A percentile compares a stretch with the other conserved stretches of the same genome.
These are phyloP conservation scores for Asterella californica DNA, from an alignment of 225 moss, liverwort and hornwort species.

Conservation along the genomic window DNA sequence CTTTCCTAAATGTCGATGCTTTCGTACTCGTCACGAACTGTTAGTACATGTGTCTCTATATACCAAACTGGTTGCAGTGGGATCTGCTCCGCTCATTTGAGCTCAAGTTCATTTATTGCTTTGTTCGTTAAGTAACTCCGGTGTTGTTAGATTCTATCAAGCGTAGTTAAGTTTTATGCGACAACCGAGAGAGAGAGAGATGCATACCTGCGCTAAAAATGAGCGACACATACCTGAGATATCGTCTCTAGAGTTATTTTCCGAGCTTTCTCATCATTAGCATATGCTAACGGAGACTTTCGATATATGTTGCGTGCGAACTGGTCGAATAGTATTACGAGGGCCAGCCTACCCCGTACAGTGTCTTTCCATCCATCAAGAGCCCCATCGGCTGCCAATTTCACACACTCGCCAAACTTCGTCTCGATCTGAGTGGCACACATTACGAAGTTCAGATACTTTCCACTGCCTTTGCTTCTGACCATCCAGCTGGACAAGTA, in stretches of 20 bases:
- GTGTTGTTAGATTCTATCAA: not conserved
- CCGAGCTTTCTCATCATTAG: constrained; percentile 57
- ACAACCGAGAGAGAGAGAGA: not conserved
- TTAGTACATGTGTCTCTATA: not conserved
- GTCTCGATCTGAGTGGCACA: constrained; percentile 41
- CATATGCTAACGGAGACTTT: constrained; percentile 42
- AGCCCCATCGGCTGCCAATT: constrained; percentile 47
- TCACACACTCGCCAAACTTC: constrained; percentile 51
- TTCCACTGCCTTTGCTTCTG: not conserved
- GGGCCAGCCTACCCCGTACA: constrained; percentile 59
- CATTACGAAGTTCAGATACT: not conserved
- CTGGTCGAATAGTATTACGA: constrained; percentile 68
- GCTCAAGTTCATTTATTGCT: not conserved
- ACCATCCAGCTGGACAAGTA: not conserved
- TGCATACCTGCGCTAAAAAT: not conserved
- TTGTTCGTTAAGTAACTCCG: not conserved
- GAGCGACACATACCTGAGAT: constrained; percentile 46
- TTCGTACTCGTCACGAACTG: not conserved
- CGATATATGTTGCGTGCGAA: constrained; percentile 61
- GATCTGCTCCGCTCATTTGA: not conserved
- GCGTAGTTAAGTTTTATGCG: not conserved
- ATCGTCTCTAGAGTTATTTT: constrained; percentile 55
- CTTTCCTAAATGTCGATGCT: too few species aligned
- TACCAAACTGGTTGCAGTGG: not conserved
- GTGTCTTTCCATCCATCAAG: constrained; percentile 62